These are phyloP conservation scores for Daedaleopsis sinensis DNA, from an alignment of 768 basidiomycete species.

Conservation along the genomic window DNA sequence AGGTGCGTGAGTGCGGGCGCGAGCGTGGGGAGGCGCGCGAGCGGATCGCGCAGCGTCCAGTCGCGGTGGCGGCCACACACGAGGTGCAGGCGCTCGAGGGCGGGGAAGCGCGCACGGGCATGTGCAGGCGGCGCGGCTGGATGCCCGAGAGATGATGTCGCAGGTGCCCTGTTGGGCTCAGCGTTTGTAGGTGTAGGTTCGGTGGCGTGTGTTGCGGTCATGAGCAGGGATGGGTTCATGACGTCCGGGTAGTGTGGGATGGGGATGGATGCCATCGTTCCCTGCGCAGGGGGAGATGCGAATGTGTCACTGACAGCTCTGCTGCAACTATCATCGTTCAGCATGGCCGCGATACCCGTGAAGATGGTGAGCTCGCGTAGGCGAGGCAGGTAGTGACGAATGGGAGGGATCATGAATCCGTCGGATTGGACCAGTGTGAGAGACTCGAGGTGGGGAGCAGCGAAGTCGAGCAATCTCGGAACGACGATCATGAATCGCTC, in stretches of 20 bases:
- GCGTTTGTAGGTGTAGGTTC: no score
- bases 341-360: conserved; percentile 14
- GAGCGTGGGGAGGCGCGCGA: conserved; percentile 10
- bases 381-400: conserved; percentile 7
- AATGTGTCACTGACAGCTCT: background rate
- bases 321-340: background rate
- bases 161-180: background rate
- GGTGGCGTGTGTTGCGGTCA: background rate
- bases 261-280: background rate
- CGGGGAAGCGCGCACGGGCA: conserved; percentile 12
- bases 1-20: conserved; percentile 20
- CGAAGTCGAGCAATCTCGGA: conserved; percentile 8
- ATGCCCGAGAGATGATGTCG: background rate
- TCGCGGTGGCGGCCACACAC: conserved; percentile 20
- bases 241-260: background rate
- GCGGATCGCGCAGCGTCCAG: conserved; percentile 14
- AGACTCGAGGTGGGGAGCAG: conserved; percentile 13
- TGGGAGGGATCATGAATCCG: conserved; percentile 6
- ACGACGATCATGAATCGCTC: conserved; percentile 7
- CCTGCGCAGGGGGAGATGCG: background rate
- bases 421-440: conserved; percentile 18
- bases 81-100: conserved; percentile 16
- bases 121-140: background rate
- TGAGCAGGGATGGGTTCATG: background rate
- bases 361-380: conserved; percentile 20